Base-by-base conservation (phyloP, 139 green algal species). In the Chlamydomonas sp. region DNA sequence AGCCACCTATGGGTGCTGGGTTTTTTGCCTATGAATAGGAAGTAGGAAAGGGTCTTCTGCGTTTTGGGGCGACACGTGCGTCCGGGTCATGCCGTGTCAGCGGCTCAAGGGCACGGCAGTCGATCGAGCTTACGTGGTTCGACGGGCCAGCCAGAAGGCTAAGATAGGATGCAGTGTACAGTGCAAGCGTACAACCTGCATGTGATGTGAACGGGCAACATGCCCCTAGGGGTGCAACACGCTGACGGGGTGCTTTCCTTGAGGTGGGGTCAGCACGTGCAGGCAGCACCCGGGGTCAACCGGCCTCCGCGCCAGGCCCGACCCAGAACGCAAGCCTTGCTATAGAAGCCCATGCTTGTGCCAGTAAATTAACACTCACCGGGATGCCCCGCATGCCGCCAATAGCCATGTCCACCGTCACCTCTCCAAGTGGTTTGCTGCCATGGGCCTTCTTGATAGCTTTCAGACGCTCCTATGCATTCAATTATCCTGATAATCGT, bases 301-400 rank as follows among this genome's bases (percentile, higher is more conserved):
- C 66, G 66, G 31, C 31, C 31, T 49, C 31, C 31, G 31, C 31
- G 31, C 31, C 31, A 49, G 31, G 31, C 31, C 31, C 31, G 31
- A 49, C 31, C 31, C 31, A 49, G 31, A 49, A 49, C 31, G 31
- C 31, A 49, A 49, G 31, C 31, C 31, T 49, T 15, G 76, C 49
- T 74, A 74, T 17, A 74, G 14, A 15, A 74, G 16, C 14, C 68
- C 15, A 74, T 74, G 68, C 68, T n/a, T n/a, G 6, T 9, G 74
- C 3, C 10, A 69, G 2, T 68, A 4, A 9, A 62, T 17, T 6
- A 5, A 4, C 5, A 60, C 94, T 89, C 61, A 97, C 95, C 77
- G 96, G 96, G 88, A 99, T 99, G 82, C 98, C 98, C 17, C 98
- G 93, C 98, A 99, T 99, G 88, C 98, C 98, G 79, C 98, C 98